phyloP scores from a whole-genome alignment of 768 basidiomycete genomes.

The Sarcodon sp. region DNA sequence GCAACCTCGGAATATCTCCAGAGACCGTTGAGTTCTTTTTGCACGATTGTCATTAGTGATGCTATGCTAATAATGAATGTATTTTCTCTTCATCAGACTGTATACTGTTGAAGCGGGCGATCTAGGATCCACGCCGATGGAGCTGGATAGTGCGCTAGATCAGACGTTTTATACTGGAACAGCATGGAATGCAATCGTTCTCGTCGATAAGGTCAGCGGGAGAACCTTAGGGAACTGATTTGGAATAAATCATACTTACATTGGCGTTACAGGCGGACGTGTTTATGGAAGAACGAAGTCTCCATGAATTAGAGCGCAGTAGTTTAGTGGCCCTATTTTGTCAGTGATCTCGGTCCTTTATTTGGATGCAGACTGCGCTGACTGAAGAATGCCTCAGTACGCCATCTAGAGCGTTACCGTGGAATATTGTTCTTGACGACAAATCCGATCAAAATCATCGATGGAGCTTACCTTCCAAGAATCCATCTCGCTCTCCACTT shows the following conservation, averaged over 20 bases:
- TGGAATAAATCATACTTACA: background rate
- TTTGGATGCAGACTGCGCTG: background rate
- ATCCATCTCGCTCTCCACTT: conserved; percentile 37
- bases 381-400: conserved; percentile 5
- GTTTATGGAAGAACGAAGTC: conserved; percentile 12
- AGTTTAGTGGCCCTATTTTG: conserved; percentile 6
- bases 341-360: background rate
- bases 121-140: conserved; percentile 10
- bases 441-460: conserved; percentile 36
- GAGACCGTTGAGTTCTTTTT: background rate
- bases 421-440: conserved; percentile 28
- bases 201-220: conserved; percentile 8
- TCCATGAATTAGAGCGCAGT: conserved; percentile 12
- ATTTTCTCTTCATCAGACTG: background rate
- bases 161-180: conserved; percentile 10
- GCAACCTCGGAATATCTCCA: background rate
- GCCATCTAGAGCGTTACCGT: conserved; percentile 20
- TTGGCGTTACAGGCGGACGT: conserved; percentile 7
- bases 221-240: background rate
- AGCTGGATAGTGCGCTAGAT: conserved; percentile 9
- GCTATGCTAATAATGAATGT: background rate
- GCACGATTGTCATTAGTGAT: too few relatives aligned
- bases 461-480: conserved; percentile 57
- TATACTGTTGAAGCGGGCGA: conserved; percentile 10
- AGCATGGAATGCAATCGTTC: conserved; percentile 11